Conservation (phyloP, 2,329 filamentous ascomycete species). For the Epichloe hybrida region DNA sequence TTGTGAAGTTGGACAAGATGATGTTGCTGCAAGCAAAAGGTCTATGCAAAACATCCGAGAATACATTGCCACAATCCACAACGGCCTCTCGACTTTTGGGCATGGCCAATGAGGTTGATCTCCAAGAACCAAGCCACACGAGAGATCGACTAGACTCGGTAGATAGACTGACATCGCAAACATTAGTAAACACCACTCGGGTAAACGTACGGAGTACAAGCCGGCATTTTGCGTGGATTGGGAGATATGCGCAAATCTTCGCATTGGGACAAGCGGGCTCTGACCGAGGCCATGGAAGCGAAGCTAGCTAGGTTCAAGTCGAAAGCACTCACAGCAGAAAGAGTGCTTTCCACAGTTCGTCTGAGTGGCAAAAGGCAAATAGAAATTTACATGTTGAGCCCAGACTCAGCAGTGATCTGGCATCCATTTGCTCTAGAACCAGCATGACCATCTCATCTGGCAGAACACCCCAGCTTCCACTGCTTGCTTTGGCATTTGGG, state of each 20-base stretch:
- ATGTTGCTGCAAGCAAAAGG: constrained; percentile 76
- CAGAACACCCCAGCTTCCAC: constrained; percentile 52
- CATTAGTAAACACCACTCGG: background rate
- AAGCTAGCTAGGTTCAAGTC: background rate
- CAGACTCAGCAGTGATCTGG: constrained; percentile 45
- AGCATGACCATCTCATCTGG: constrained; percentile 72
- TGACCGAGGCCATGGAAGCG: background rate
- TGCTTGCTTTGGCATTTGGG: constrained; percentile 50
- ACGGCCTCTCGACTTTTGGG: constrained; percentile 33
- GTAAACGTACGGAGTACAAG: background rate
- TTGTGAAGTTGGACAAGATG: constrained; percentile 49
- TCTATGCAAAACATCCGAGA: constrained; percentile 79
- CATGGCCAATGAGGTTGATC: constrained; percentile 58
- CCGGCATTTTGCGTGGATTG: background rate
- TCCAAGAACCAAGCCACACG: constrained; percentile 73
- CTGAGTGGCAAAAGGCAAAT: constrained; percentile 69
- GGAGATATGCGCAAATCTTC: constrained; percentile 6
- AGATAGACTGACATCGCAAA: constrained; percentile 11
- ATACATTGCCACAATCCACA: constrained; percentile 65
- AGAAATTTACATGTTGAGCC: constrained; percentile 73
- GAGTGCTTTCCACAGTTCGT: constrained; percentile 80
- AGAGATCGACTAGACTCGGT: constrained; percentile 19
- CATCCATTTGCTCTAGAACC: constrained; percentile 63
- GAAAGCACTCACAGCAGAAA: constrained; percentile 62
- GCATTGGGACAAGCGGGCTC: background rate